Percentiles rank a stretch among this genome's conserved stretches.
These are phyloP conservation scores for Picea mariana DNA, from an alignment of 83 land plant species.

Conservation along the genomic window DNA sequence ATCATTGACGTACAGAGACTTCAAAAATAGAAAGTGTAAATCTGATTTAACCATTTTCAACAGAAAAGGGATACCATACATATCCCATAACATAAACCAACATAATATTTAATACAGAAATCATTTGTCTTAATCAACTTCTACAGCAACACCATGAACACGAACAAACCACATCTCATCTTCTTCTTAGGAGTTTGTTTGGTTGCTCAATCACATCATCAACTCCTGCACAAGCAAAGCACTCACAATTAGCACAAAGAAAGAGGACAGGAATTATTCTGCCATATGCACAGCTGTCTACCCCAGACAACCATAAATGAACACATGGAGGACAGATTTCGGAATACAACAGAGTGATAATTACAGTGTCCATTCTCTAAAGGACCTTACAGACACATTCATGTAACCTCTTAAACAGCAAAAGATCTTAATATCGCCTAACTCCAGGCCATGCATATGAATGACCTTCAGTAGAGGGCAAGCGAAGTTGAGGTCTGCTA, in stretches of 20 bases:
- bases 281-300: not conserved
- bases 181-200: not conserved
- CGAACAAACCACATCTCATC: not conserved
- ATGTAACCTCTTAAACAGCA: not conserved
- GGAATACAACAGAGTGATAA: not conserved
- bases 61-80: not conserved
- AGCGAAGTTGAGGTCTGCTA: not conserved
- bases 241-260: not conserved
- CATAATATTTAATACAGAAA: not conserved
- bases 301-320: not conserved
- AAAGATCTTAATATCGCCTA: not conserved
- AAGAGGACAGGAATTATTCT: not conserved
- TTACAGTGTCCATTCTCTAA: not conserved
- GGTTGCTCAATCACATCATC: not conserved
- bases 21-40: not conserved
- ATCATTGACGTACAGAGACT: not conserved
- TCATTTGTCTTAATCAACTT: not conserved
- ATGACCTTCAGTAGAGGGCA: constrained; percentile 10
- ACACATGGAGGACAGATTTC: not conserved
- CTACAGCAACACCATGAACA: not conserved
- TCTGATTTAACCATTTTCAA: not conserved
- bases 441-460: not conserved
- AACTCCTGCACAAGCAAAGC: not conserved
- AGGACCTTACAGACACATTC: not conserved
- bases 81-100: not conserved